Conservation (phyloP, 108 stramenopile genomes). For the Cyclostephanos invisitatus region DNA sequence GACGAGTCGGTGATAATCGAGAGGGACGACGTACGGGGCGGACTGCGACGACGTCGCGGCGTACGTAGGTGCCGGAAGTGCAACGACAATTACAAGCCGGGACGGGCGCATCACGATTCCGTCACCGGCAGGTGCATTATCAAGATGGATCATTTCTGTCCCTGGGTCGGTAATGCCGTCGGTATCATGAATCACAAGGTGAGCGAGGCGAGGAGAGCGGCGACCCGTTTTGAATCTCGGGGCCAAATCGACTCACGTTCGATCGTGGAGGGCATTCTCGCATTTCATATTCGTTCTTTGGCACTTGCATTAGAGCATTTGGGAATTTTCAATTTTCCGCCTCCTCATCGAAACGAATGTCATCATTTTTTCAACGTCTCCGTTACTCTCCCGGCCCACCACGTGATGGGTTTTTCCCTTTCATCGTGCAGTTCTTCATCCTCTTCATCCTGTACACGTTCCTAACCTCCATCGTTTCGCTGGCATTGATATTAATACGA, state of each 20-base stretch:
- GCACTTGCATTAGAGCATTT: too few species aligned
- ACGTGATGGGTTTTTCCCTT: neutral
- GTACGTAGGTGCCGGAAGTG: slow-evolving; percentile 77
- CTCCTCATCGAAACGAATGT: too few species aligned
- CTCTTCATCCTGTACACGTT: slow-evolving; percentile 94
- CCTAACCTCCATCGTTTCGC: slow-evolving; percentile 66
- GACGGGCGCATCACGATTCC: slow-evolving; percentile 83
- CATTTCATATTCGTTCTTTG: too few species aligned
- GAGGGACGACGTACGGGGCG: slow-evolving; percentile 30
- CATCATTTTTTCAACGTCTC: neutral
- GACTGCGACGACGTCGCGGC: slow-evolving; percentile 48
- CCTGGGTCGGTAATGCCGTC: slow-evolving; percentile 98
- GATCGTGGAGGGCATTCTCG: too few species aligned
- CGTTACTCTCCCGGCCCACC: slow-evolving; percentile 54
- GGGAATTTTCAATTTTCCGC: too few species aligned
- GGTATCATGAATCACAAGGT: slow-evolving; percentile 89
- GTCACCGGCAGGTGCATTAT: slow-evolving; percentile 86
- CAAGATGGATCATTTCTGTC: slow-evolving; percentile 58
- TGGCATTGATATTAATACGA: slow-evolving; percentile 67
- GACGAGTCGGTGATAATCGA: slow-evolving; percentile 24
- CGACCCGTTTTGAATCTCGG: neutral
- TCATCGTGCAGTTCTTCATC: slow-evolving; percentile 72
- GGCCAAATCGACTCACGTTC: neutral
- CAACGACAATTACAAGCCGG: slow-evolving; percentile 81
- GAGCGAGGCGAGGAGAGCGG: neutral